Conservation (phyloP, 2,329 filamentous ascomycete genomes). For the Exophiala spinifera region DNA sequence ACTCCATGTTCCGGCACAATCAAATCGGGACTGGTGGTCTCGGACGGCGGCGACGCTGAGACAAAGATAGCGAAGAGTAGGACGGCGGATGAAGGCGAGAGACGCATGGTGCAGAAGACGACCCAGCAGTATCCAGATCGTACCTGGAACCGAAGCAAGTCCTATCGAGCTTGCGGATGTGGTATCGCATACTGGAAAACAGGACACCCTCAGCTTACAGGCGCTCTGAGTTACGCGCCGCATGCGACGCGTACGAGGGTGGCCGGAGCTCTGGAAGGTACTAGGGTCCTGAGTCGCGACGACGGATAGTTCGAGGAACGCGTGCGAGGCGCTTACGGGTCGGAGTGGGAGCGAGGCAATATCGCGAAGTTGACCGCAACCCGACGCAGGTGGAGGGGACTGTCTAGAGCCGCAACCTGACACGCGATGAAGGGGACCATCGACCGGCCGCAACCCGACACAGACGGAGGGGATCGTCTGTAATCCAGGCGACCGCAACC, state of each 20-base stretch:
- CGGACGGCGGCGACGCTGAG: background rate
- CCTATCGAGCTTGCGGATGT: slow-evolving; percentile 2
- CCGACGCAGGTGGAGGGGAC: too few relatives aligned
- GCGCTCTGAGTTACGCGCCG: background rate
- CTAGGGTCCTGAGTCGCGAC: background rate
- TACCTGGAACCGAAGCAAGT: slow-evolving; percentile 5
- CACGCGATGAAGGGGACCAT: background rate
- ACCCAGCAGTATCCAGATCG: background rate
- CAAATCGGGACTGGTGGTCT: background rate
- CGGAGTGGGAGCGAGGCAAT: background rate
- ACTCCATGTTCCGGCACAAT: slow-evolving; percentile 1
- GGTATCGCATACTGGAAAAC: background rate
- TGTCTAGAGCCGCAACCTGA: too few relatives aligned
- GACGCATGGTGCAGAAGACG: background rate
- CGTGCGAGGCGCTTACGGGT: slow-evolving; percentile 1
- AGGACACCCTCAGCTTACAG: slow-evolving; percentile 3
- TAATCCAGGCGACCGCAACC: background rate
- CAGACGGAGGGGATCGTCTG: slow-evolving; percentile 1
- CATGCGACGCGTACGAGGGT: background rate
- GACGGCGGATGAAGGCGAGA: background rate
- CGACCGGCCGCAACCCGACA: background rate
- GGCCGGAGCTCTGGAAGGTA: background rate
- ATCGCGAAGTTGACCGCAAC: background rate
- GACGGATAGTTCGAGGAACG: background rate
- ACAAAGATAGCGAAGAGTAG: background rate